Conservation (phyloP, 169 alveolate species). For the Plasmodium knowlesi region DNA sequence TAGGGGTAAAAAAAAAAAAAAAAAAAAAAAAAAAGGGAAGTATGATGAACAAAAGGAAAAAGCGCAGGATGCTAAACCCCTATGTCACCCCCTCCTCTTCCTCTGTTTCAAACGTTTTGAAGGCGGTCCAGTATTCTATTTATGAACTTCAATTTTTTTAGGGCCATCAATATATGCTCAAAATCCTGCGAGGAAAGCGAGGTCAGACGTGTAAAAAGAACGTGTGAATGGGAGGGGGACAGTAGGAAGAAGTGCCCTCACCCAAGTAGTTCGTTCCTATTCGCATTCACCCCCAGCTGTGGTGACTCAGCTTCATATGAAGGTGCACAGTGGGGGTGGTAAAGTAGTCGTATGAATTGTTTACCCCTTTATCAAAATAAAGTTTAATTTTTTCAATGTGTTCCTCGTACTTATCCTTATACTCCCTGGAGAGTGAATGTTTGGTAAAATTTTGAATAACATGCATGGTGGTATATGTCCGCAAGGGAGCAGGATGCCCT, state of each 20-base stretch:
- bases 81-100: neutral
- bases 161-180: slow-evolving; percentile 20
- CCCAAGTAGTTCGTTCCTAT: neutral
- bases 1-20: neutral
- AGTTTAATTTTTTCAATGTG: slow-evolving; percentile 26
- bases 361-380: slow-evolving; percentile 42
- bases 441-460: neutral
- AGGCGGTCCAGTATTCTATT: slow-evolving; percentile 52
- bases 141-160: slow-evolving; percentile 67
- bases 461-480: neutral
- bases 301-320: neutral
- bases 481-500: neutral
- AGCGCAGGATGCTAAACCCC: neutral
- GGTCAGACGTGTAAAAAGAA: neutral
- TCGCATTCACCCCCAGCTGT: neutral
- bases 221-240: neutral
- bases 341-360: neutral
- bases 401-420: slow-evolving; percentile 46
- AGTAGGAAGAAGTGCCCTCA: neutral
- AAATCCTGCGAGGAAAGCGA: slow-evolving; percentile 22
- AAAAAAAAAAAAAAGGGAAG: neutral
- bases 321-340: neutral
- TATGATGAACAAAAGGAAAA: neutral
- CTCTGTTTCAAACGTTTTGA: slow-evolving; percentile 4
- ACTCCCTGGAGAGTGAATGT: slow-evolving; percentile 14